phyloP scores from a whole-genome alignment of 148 eudicot species.

The Chenopodium album region DNA sequence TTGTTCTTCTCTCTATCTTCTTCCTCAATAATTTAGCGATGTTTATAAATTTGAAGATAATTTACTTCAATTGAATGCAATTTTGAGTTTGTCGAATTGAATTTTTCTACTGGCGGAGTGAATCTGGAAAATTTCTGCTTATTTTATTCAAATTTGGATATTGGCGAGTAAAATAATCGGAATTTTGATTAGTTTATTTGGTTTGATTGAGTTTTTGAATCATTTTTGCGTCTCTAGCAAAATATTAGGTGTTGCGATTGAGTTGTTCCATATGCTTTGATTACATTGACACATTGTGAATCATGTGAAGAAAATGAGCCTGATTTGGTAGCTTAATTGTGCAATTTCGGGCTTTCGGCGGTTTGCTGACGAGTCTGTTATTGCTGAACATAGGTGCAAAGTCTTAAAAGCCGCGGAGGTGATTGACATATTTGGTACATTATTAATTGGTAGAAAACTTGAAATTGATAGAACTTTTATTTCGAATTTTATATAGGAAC shows the following conservation, averaged over 20 bases:
- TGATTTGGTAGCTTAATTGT: neutral
- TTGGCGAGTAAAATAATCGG: neutral
- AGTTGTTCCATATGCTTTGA: neutral
- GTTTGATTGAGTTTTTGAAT: neutral
- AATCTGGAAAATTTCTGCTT: neutral
- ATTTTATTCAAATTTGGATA: neutral
- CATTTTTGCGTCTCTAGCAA: neutral
- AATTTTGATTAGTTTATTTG: neutral
- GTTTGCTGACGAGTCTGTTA: neutral
- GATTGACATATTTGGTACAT: neutral
- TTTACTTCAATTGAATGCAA: neutral
- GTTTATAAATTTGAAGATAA: neutral
- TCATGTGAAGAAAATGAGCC: neutral
- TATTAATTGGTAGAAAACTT: neutral
- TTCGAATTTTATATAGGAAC: neutral
- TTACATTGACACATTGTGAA: neutral
- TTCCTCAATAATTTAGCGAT: neutral
- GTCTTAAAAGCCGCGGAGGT: neutral
- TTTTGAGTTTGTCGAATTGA: neutral
- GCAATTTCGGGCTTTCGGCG: neutral
- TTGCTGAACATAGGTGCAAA: neutral
- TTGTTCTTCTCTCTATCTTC: conserved; percentile 21
- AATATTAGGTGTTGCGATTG: neutral
- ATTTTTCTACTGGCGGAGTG: neutral
- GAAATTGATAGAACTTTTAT: neutral